phyloP scores from a whole-genome alignment of 352 stramenopile genomes.

The Halophytophthora polymorphica region DNA sequence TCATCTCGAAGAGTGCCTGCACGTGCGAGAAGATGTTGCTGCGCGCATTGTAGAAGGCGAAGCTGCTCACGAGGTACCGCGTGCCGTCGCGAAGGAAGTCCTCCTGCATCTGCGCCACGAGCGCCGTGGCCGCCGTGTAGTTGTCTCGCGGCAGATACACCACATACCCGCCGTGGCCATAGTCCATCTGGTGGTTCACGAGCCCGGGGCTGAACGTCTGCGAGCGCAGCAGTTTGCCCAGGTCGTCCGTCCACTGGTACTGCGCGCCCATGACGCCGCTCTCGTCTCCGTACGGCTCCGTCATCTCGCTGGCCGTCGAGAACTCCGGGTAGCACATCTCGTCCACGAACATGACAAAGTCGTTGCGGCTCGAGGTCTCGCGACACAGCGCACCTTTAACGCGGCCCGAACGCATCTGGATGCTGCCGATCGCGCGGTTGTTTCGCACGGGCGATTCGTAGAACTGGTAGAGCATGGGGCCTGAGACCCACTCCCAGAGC shows the following conservation, averaged over 20 bases:
- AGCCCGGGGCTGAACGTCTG: constrained; percentile 71
- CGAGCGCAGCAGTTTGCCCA: constrained; percentile 49
- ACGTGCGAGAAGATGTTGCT: constrained; percentile 77
- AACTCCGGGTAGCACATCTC: constrained; percentile 76
- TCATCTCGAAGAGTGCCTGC: constrained; percentile 73
- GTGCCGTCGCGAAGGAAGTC: constrained; percentile 63
- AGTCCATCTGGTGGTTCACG: constrained; percentile 66
- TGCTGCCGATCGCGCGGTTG: constrained; percentile 55
- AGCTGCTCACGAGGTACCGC: constrained; percentile 57
- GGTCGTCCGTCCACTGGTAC: constrained; percentile 44
- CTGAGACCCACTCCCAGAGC: constrained; percentile 72
- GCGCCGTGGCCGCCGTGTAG: constrained; percentile 35
- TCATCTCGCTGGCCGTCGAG: constrained; percentile 36
- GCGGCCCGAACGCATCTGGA: constrained; percentile 58
- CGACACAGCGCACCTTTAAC: constrained; percentile 54
- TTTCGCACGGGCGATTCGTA: constrained; percentile 69
- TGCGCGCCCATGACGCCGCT: constrained; percentile 24
- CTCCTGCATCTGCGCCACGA: constrained; percentile 46
- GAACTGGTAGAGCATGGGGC: constrained; percentile 64
- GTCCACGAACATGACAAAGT: constrained; percentile 70
- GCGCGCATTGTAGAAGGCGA: constrained; percentile 73
- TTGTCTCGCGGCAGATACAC: constrained; percentile 77
- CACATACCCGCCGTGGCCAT: constrained; percentile 66
- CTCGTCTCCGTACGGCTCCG: constrained; percentile 42
- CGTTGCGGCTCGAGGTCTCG: constrained; percentile 31